Evolutionary conservation across 2,329 filamentous ascomycete genomes (phyloP), one percentile per base, ranked within the genome.

Genomic region (Fusarium nygamai): DNA sequence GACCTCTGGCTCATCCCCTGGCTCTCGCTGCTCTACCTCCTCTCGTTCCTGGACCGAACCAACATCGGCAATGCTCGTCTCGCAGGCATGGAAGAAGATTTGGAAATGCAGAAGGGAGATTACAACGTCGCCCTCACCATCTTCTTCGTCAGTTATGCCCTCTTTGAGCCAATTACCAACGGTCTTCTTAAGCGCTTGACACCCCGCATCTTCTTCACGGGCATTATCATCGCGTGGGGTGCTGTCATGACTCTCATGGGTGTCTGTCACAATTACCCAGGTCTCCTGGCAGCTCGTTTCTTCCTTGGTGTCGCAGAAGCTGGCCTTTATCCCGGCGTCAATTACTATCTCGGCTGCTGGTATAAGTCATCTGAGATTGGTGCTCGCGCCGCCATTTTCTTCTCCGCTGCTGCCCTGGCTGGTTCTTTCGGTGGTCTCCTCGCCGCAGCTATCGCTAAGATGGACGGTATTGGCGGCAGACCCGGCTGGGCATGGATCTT

Each of bases 291-390:
- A 2, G 83, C 87, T 4, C 86, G 88, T 41, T 88, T 92, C 74
- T 85, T 88, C 61, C 85, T 93, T 2, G 92, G 92, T 20, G 80
- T 93, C n/a, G 88, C 86, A 9, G 92, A 94, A 80, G 88, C 91
- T 1, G 92, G 92, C 4, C 82, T 93, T 0, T 92, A 91, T 74
- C 91, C 90, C 0, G 91, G 91, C 4, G 88, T 93, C 79, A 83
- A 90, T 83, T 82, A 90, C 84, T 94, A 94, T 78, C 86, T 95
- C 0, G 92, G 90, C 0, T 94, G 92, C 78, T 96, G 93, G 93
- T 96, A 95, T 79, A 92, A 90, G 79, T 86, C 93, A 14, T 89
- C 88, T 3, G 94, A 96, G 75, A 92, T 95, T 59, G 93, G 93
- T 46, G 87, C 94, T 14, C 88, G 93, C 36, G 62, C 83, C 65